These are phyloP conservation scores for Rhodofomes roseus DNA, from an alignment of 1,284 basidiomycete genomes.

Conservation along the genomic window DNA sequence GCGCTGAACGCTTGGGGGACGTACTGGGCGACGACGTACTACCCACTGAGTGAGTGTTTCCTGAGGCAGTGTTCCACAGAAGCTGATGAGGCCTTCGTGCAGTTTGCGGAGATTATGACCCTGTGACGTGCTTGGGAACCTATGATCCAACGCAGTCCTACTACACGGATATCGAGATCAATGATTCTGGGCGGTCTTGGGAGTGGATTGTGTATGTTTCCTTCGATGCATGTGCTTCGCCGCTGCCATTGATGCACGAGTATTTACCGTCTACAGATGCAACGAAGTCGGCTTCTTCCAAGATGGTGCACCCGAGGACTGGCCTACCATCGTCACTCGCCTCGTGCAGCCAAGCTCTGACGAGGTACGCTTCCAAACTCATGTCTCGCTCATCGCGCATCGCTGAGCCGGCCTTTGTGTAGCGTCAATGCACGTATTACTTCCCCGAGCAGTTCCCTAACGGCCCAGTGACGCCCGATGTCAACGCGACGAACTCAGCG, in stretches of 20 bases:
- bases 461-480: slow-evolving; percentile 34
- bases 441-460: slow-evolving; percentile 52
- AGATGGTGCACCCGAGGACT: slow-evolving; percentile 50
- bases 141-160: slow-evolving; percentile 45
- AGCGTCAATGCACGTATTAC: slow-evolving; percentile 63
- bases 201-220: slow-evolving; percentile 51
- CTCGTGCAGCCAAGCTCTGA: slow-evolving; percentile 57
- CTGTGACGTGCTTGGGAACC: slow-evolving; percentile 55
- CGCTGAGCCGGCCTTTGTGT: not conserved
- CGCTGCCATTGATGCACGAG: not conserved
- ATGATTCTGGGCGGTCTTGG: slow-evolving; percentile 55
- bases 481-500: slow-evolving; percentile 39
- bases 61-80: not conserved
- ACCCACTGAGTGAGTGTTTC: slow-evolving; percentile 32
- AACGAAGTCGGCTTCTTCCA: slow-evolving; percentile 67
- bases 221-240: not conserved
- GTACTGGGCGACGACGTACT: slow-evolving; percentile 49
- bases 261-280: slow-evolving; percentile 41
- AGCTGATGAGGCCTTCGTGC: not conserved
- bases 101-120: slow-evolving; percentile 42
- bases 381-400: not conserved
- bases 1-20: slow-evolving; percentile 60
- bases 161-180: slow-evolving; percentile 50
- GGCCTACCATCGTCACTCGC: slow-evolving; percentile 54
- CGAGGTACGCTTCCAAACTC: slow-evolving; percentile 34